Percentiles rank a stretch among this genome's conserved stretches.
Evolutionary conservation across 225 moss, liverwort and hornwort genomes (phyloP).

Genomic region (Lunularia cruciata): DNA sequence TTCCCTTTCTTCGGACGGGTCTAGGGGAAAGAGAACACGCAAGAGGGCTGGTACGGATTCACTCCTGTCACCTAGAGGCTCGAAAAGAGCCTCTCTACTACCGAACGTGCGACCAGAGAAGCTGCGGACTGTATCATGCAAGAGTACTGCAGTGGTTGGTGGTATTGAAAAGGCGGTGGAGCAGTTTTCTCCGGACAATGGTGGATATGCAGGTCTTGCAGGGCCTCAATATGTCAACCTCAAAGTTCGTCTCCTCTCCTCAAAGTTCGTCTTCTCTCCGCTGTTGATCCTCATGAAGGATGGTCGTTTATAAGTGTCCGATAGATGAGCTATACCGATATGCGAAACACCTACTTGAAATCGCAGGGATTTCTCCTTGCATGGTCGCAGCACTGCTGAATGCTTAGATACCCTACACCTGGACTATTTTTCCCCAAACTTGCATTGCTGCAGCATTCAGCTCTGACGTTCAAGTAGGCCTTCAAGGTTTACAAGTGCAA

Average conservation of each 20-base stretch:
- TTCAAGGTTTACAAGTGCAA: too few relatives aligned
- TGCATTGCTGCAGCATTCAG: too few relatives aligned
- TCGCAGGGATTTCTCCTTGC: too few relatives aligned
- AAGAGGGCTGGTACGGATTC: constrained; percentile 36
- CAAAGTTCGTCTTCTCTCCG: neutral
- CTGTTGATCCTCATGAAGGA: neutral
- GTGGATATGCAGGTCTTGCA: constrained; percentile 9
- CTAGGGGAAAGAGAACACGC: constrained; percentile 57
- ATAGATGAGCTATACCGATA: too few relatives aligned
- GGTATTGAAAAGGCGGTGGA: constrained; percentile 43
- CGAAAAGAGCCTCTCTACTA: constrained; percentile 26
- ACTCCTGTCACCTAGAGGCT: constrained; percentile 16
- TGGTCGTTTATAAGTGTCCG: neutral
- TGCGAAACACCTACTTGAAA: too few relatives aligned
- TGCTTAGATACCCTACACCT: too few relatives aligned
- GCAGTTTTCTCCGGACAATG: constrained; percentile 32
- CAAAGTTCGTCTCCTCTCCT: constrained; percentile 28
- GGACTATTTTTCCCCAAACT: too few relatives aligned
- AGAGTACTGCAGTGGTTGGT: constrained; percentile 19
- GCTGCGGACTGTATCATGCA: constrained; percentile 29
- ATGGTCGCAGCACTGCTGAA: too few relatives aligned
- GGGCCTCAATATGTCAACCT: constrained; percentile 1
- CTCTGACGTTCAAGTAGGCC: too few relatives aligned
- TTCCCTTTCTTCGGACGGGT: constrained; percentile 40
- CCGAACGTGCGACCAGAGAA: constrained; percentile 9